A percentile compares a stretch with the other conserved stretches of the same genome.
Conservation (phyloP, 1,284 basidiomycete species). For the Trametes hirsuta region DNA sequence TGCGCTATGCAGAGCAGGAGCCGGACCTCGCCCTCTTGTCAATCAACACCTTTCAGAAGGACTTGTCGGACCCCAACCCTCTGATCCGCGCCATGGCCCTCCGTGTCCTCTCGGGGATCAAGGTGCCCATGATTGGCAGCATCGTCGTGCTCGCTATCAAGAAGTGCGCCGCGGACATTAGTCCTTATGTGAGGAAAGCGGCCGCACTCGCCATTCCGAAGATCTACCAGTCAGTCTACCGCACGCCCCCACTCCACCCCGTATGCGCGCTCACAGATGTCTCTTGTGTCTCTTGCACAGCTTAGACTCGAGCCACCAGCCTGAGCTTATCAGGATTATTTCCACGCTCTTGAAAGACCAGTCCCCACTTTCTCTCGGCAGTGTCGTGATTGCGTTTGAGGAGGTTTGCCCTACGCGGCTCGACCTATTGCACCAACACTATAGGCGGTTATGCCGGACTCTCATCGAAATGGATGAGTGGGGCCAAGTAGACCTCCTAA, state of each 20-base stretch:
- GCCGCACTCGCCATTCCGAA: slow-evolving; percentile 91
- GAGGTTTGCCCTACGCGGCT: slow-evolving; percentile 82
- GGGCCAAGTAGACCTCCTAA: slow-evolving; percentile 86
- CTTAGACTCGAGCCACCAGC: slow-evolving; percentile 73
- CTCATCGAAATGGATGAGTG: slow-evolving; percentile 95
- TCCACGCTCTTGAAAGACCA: slow-evolving; percentile 78
- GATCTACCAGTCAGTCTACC: slow-evolving; percentile 70
- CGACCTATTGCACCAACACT: slow-evolving; percentile 89
- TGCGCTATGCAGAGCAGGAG: slow-evolving; percentile 90
- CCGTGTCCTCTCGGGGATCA: slow-evolving; percentile 91
- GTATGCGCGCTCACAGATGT: not conserved
- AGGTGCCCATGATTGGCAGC: slow-evolving; percentile 84
- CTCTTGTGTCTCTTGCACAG: slow-evolving; percentile 41
- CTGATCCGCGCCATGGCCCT: slow-evolving; percentile 94
- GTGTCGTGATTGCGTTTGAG: slow-evolving; percentile 85
- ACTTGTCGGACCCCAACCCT: slow-evolving; percentile 90
- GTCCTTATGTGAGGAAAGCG: slow-evolving; percentile 92
- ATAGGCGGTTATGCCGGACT: slow-evolving; percentile 81
- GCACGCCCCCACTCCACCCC: not conserved
- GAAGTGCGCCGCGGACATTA: slow-evolving; percentile 88
- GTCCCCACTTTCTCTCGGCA: slow-evolving; percentile 88
- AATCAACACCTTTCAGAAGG: slow-evolving; percentile 99
- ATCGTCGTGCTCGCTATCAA: slow-evolving; percentile 89
- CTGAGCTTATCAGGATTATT: slow-evolving; percentile 77
- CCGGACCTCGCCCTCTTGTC: slow-evolving; percentile 95